These are phyloP conservation scores for Neoascochyta sp. DNA, from an alignment of 2,329 filamentous ascomycete genomes.

Conservation along the genomic window DNA sequence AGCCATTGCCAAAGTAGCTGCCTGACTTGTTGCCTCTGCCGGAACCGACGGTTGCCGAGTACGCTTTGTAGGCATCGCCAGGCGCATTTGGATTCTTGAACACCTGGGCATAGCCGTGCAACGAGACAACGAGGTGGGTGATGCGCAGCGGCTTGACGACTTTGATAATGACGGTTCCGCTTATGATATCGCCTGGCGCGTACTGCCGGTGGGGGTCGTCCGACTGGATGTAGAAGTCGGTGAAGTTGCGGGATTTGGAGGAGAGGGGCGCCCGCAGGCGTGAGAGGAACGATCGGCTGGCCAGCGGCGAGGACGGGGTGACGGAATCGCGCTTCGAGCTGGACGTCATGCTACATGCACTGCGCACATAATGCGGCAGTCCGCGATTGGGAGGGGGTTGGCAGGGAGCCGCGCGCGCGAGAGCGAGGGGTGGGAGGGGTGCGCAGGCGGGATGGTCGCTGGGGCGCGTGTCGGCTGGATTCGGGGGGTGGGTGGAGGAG, in stretches of 20 bases:
- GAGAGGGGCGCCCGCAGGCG: constrained; percentile 56
- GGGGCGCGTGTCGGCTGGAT: constrained; percentile 1
- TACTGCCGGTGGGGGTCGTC: constrained; percentile 77
- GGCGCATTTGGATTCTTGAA: constrained; percentile 66
- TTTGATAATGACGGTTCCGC: constrained; percentile 67
- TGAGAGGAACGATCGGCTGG: constrained; percentile 45
- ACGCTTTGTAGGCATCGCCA: constrained; percentile 50
- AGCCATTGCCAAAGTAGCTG: constrained; percentile 69
- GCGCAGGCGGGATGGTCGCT: constrained; percentile 1
- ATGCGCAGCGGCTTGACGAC: constrained; percentile 71
- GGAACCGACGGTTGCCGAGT: constrained; percentile 50
- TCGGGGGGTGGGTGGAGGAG: background rate
- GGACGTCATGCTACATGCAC: constrained; percentile 40
- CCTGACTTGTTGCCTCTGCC: constrained; percentile 52
- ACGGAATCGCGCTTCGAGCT: constrained; percentile 32
- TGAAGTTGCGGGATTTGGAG: constrained; percentile 59
- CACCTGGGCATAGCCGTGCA: constrained; percentile 76
- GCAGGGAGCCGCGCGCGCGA: constrained; percentile 6
- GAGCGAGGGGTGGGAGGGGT: background rate
- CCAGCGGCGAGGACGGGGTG: constrained; percentile 25
- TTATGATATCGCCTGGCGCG: constrained; percentile 68
- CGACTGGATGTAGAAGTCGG: constrained; percentile 74
- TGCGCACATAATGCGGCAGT: constrained; percentile 39
- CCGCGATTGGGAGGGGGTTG: constrained; percentile 21
- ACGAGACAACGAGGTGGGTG: constrained; percentile 72